phyloP scores from a whole-genome alignment of 2,329 filamentous ascomycete species.

The Lachnum nothofagi region DNA sequence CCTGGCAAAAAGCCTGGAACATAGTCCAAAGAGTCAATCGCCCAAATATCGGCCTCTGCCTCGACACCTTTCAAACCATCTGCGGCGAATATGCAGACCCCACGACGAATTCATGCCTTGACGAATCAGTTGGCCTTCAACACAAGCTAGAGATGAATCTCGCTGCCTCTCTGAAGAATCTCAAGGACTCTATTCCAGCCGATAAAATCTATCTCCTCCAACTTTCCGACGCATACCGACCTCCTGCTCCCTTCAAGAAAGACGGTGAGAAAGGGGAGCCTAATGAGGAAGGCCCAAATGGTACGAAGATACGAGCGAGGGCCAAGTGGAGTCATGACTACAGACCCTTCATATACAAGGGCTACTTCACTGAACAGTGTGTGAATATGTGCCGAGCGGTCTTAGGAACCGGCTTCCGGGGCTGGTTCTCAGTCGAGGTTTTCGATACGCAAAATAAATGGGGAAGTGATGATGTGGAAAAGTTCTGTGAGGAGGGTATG shows the following conservation, averaged over 20 bases:
- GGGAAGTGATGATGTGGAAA: constrained; percentile 39
- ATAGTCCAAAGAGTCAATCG: constrained; percentile 59
- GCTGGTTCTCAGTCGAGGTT: constrained; percentile 64
- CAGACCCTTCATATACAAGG: constrained; percentile 63
- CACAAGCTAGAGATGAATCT: constrained; percentile 48
- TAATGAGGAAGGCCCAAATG: constrained; percentile 31
- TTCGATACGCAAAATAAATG: constrained; percentile 47
- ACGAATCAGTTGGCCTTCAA: constrained; percentile 41
- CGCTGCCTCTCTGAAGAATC: constrained; percentile 48
- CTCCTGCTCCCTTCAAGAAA: constrained; percentile 49
- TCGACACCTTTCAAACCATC: constrained; percentile 73
- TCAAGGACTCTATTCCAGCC: constrained; percentile 52
- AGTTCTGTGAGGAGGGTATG: constrained; percentile 49
- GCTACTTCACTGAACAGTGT: constrained; percentile 53
- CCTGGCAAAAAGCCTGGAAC: constrained; percentile 65
- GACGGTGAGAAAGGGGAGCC: constrained; percentile 21
- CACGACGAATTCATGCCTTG: constrained; percentile 54
- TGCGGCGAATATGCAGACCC: constrained; percentile 72
- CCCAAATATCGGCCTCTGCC: constrained; percentile 65
- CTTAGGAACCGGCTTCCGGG: constrained; percentile 58
- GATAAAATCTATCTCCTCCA: constrained; percentile 73
- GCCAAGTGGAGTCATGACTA: constrained; percentile 68
- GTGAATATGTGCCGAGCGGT: constrained; percentile 63
- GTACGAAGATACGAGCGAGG: constrained; percentile 52
- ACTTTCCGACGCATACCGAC: constrained; percentile 68